Evolutionary conservation across 2,329 filamentous ascomycete genomes (phyloP), one percentile per base, ranked within the genome.

Genomic region (Fusarium oxysporum): DNA sequence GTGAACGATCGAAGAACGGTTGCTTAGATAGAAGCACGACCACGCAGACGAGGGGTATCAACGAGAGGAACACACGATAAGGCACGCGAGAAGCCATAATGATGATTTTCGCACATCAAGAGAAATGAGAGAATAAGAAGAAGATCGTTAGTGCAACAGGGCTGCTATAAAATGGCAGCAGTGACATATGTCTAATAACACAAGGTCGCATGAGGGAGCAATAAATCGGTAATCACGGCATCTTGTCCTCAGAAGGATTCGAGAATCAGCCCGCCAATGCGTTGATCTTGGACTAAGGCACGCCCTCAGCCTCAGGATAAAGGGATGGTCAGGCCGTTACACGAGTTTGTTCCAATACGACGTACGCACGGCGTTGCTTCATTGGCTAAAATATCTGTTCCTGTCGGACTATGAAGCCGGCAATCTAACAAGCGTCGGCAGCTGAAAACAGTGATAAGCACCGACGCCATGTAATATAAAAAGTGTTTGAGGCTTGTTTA

Each of bases 1-100:
- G 56, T 25, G 60, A 63, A 35, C 32, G 61, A n/a, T 70, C 65
- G 37, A 76, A 71, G 43, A 69, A 71, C 14, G 76, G 68, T 21
- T 75, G 70, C 25, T 64, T 69, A 5, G 61, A 45, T 43, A 78
- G 65, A 55, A 77, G 57, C 51, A 65, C 62, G 37, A 68, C 33
- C 13, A 70, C 40, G 48, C 68, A 64, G 38, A 75, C 23, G 13
- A 72, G 35, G 4, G 54, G 30, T 38, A 70, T 23, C 35, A 73
- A 38, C 40, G 68, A 32, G 32, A 73, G 21, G 33, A 74, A 38
- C 13, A 41, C 35, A 33, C 68, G 53, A 23, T 55, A 57, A 59
- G 63, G 62, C 35, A 68, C n/a, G 19, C 33, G 48, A 41, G 57
- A 57, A 13, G 59, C 43, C 68, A 77, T 76, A 19, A 17, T 65